phyloP scores from a whole-genome alignment of 1,139 yeast species.

The Hyphopichia burtonii region DNA sequence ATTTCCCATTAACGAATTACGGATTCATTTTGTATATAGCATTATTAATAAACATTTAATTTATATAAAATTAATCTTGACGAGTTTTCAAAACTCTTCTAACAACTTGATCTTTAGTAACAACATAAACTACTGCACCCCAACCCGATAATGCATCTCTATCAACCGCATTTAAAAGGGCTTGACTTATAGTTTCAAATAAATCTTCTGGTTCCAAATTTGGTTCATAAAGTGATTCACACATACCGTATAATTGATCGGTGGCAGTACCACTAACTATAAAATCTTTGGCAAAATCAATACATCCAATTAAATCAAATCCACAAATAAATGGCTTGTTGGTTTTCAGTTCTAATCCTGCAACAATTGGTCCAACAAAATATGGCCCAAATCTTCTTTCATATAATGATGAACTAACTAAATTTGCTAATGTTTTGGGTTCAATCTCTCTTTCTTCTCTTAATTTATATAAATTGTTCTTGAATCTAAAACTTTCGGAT shows the following conservation, averaged over 20 bases:
- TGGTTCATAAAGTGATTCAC: constrained; percentile 96
- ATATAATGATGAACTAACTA: constrained; percentile 86
- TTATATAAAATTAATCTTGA: constrained; percentile 59
- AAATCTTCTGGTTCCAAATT: constrained; percentile 90
- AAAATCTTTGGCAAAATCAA: constrained; percentile 92
- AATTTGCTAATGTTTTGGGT: constrained; percentile 90
- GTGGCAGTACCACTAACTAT: constrained; percentile 97
- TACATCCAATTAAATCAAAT: constrained; percentile 94
- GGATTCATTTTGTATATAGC: constrained; percentile 1
- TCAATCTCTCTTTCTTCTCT: constrained; percentile 90
- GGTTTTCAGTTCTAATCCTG: constrained; percentile 83
- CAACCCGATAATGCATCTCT: constrained; percentile 98
- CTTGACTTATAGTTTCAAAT: constrained; percentile 94
- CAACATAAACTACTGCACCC: constrained; percentile 95
- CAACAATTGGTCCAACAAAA: constrained; percentile 95
- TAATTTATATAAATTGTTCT: constrained; percentile 84
- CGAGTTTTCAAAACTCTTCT: constrained; percentile 89
- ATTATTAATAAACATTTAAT: constrained; percentile 1
- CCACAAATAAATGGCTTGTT: constrained; percentile 91
- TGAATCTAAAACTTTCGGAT: constrained; percentile 75
- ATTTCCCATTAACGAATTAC: background rate
- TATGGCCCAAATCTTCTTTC: constrained; percentile 95
- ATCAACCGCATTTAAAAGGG: constrained; percentile 90
- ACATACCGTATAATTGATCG: constrained; percentile 97
- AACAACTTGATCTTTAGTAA: constrained; percentile 88